Base-by-base conservation (phyloP, 2,329 filamentous ascomycete genomes). In the Phialophora macrospora region DNA sequence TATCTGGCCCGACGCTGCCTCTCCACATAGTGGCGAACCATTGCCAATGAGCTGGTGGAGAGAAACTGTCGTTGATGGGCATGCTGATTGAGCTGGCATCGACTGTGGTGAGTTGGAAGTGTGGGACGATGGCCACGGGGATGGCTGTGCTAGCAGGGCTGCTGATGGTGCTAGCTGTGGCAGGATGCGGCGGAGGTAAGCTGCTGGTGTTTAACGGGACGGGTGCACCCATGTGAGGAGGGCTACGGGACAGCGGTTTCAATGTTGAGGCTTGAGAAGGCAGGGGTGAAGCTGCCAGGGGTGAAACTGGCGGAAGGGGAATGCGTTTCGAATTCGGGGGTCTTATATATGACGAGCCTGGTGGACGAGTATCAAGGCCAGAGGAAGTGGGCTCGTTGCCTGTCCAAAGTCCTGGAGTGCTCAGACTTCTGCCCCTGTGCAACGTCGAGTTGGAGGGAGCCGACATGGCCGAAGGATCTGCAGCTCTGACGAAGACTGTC, bases 11-110 rank as follows among this genome's bases (percentile, higher is more conserved):
- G 0, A 93, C 84, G 61, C 91, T 90, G 9, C 92, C 92, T 9
- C 93, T 88, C 94, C 94, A 98, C 24, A 97, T 85, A 51, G 91
- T 94, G 41, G 94, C 94, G 82, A 95, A 92, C 94, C 94, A 98
- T 77, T 96, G 91, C 93, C 94, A 98, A 79, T 98, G 94, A 73
- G 96, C 93, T n/a, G 90, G 84, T 0, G 91, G 88, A 17, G 87
- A 85, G 76, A 96, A 97, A 6, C 84, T 83, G 74, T 96, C 93
- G 20, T 84, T 81, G 70, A 96, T 92, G 1, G 90, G 89, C 51
- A 93, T 87, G 14, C 84, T 82, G 62, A 86, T 87, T 1, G 93
- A 90, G 75, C 90, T 94, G 55, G 83, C 81, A 75, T 97, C 91
- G 0, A 91, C 89, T 0, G 90, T 85, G 12, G 89, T 90, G 48